Base-by-base conservation (phyloP, 495 filamentous ascomycete genomes). In the Aspergillus hancockii region DNA sequence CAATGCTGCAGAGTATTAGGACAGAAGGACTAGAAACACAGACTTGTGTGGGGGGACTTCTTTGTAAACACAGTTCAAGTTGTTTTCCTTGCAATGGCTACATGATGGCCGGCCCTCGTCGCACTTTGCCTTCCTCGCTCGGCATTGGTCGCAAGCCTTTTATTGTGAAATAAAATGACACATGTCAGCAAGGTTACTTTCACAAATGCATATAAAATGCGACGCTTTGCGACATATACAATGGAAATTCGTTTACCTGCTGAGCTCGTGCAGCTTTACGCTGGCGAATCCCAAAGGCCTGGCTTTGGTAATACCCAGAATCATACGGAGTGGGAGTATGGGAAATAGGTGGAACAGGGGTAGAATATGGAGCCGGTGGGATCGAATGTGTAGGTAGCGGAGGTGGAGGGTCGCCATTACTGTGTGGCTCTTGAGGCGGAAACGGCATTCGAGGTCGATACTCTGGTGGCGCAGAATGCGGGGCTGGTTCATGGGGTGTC, bases 121-220 rank as follows among this genome's bases (percentile, higher is more conserved):
- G 56, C 83, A 86, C 63, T 86, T 86, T n/a, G 83, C 83, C 63
- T 86, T 86, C 57, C 83, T 76, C 19, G 81, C 71, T 62, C 83
- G 81, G 64, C 83, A 86, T 67, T 81, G 81, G 60, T 86, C 83
- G 58, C 83, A 86, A 25, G 83, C 83, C 83, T 85, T n/a, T 55
- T 10, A 47, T 50, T n/a, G 16, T 5, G 13, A 51, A 31, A 14
- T n/a, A 22, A 55, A 19, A 55, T 41, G 28, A 9, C 47, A 38
- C 49, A 40, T 45, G 58, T 60, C 51, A 60, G 58, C 52, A 13
- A 52, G 21, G 12, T 22, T 21, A 23, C n/a, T 38, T 21, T 40
- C 28, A 36, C 36, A 22, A 14, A 8, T 52, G 23, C 31, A 40
- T 38, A 14, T 53, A 23, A 0, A 25, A 5, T 23, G 8, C 32